Evolutionary conservation across 768 basidiomycete genomes (phyloP), one percentile per base, ranked within the genome.

Genomic region (Daedalea quercina): DNA sequence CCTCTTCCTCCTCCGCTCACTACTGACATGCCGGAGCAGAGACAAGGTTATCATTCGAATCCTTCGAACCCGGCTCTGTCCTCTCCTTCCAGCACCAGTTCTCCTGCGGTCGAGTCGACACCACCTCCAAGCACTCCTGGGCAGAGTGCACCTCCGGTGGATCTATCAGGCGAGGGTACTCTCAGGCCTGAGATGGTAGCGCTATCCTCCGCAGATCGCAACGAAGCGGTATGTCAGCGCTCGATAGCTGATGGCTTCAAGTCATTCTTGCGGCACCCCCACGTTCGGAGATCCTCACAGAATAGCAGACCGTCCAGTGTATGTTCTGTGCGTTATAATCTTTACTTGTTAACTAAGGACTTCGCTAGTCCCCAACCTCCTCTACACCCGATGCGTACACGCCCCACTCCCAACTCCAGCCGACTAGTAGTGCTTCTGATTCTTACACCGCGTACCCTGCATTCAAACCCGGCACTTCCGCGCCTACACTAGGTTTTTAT

Each of bases 41-140:
- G 55, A 44, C 59, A 55, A 50, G 55, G 58, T 37, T 62, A 65
- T 65, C 55, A 67, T 63, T 70, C 76, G 45, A 78, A 79, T 63
- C 81, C 79, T 37, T 71, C 76, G 51, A 77, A 80, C 62, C 83
- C 79, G 49, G 73, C 81, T 37, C 76, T 81, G 46, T 85, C 84
- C 15, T 87, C 87, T 2, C 84, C 87, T 19, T 86, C 84, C 50
- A 82, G 76, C 60, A 76, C 81, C 44, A 79, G 78, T 61, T 88
- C 87, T 1, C 81, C 79, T 4, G 74, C 74, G 37, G 76, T 80
- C 46, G 84, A 85, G 55, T 78, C 82, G 2, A 82, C 84, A n/a
- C 84, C 87, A 52, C 84, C 85, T 3, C 85, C 85, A 24, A 77
- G 75, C 60, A 85, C 85, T 11, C 84, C 85, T 12, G 78, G 75